A percentile compares a stretch with the other conserved stretches of the same genome.
Conservation (phyloP, 352 stramenopile species). For the Globisporangium barbulae region DNA sequence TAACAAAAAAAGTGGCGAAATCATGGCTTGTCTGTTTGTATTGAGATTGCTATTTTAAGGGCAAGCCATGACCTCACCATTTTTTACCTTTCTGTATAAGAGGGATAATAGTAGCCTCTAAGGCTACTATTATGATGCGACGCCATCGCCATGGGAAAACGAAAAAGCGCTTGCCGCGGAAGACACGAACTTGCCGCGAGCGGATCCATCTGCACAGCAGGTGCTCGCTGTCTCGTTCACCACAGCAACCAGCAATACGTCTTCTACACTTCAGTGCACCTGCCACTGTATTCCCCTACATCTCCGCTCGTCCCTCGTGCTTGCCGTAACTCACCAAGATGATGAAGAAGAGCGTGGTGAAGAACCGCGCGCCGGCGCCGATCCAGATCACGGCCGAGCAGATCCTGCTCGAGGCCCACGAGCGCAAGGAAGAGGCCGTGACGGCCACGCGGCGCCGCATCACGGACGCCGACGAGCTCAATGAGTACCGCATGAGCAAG, state of each 20-base stretch:
- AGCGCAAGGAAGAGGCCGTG: constrained; percentile 80
- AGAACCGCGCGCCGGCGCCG: constrained; percentile 97
- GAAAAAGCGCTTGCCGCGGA: not conserved
- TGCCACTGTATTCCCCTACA: not conserved
- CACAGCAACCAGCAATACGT: not conserved
- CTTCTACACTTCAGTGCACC: not conserved
- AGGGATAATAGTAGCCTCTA: too few relatives aligned
- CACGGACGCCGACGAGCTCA: constrained; percentile 89
- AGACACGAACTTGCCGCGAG: not conserved
- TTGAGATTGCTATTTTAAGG: too few relatives aligned
- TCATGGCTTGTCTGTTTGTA: too few relatives aligned
- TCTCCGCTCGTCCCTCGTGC: not conserved
- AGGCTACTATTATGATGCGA: too few relatives aligned
- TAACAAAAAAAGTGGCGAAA: too few relatives aligned
- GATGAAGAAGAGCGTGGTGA: constrained; percentile 90
- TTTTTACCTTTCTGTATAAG: too few relatives aligned
- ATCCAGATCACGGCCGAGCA: constrained; percentile 99
- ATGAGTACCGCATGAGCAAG: constrained; percentile 92
- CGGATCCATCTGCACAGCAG: not conserved
- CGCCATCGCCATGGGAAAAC: not conserved
- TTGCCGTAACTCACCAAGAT: constrained; percentile 21
- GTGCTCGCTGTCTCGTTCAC: not conserved
- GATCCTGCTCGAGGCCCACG: constrained; percentile 93
- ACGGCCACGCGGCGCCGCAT: constrained; percentile 81
- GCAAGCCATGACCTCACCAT: too few relatives aligned